phyloP scores from a whole-genome alignment of 1,284 basidiomycete genomes.

The Microbotryomycetes sp. region DNA sequence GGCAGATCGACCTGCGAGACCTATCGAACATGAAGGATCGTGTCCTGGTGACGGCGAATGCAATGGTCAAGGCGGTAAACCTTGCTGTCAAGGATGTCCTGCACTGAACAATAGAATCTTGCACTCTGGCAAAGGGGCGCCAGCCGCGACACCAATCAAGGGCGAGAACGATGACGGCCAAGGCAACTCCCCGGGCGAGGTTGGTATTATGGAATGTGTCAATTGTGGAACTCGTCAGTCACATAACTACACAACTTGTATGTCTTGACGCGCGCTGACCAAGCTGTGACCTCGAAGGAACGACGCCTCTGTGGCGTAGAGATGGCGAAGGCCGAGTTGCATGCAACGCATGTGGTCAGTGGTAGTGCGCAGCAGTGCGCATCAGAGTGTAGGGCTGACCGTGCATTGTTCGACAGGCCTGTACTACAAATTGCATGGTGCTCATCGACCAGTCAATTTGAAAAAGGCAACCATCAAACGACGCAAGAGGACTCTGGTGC shows the following conservation, averaged over 20 bases:
- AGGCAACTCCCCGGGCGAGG: not conserved
- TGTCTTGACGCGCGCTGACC: no score
- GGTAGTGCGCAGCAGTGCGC: constrained; percentile 4
- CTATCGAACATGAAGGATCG: constrained; percentile 55
- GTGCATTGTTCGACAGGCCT: constrained; percentile 55
- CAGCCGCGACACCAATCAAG: not conserved
- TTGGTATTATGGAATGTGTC: constrained; percentile 36
- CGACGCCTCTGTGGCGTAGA: constrained; percentile 86
- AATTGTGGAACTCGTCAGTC: constrained; percentile 26
- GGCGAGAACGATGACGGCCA: not conserved
- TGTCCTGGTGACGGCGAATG: constrained; percentile 93
- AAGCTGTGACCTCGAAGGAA: no score
- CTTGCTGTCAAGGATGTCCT: constrained; percentile 84
- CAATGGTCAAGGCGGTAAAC: constrained; percentile 86
- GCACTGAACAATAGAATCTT: constrained; percentile 71
- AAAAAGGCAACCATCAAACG: constrained; percentile 99
- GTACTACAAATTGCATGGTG: constrained; percentile 96
- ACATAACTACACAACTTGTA: no score
- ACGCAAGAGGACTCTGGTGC: constrained; percentile 76
- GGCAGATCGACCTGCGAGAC: no score
- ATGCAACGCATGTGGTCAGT: constrained; percentile 82
- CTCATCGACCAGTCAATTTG: constrained; percentile 94
- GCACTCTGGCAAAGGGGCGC: constrained; percentile 2
- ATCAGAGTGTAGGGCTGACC: constrained; percentile 31
- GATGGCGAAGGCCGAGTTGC: constrained; percentile 85